Conservation (phyloP, 78 protist genomes). For the Dictyostelium firmibasis region DNA sequence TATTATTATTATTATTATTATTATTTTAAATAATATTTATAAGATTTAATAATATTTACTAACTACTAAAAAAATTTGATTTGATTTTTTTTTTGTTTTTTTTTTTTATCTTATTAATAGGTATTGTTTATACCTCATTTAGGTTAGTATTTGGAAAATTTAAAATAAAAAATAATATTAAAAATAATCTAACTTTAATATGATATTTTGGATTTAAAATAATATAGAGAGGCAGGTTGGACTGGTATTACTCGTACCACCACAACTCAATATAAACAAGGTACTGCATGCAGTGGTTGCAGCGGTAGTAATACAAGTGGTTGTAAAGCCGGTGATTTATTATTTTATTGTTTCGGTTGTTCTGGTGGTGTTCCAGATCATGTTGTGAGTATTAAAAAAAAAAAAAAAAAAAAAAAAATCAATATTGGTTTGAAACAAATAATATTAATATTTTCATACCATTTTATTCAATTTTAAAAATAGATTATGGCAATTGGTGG, state of each 20-base stretch:
- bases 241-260: constrained; percentile 46
- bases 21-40: no score
- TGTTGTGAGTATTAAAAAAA: neutral
- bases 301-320: neutral
- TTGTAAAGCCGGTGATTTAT: constrained; percentile 60
- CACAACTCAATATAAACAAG: constrained; percentile 44
- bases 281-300: constrained; percentile 38
- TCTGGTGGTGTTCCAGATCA: neutral
- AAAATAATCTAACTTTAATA: neutral
- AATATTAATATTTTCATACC: neutral
- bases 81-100: no score
- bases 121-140: constrained; percentile 54
- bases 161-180: no score
- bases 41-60: no score
- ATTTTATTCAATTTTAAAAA: neutral
- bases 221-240: constrained; percentile 55
- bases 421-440: neutral
- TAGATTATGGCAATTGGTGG: constrained; percentile 39
- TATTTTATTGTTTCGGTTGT: constrained; percentile 56
- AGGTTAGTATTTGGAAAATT: neutral
- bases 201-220: neutral
- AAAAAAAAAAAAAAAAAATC: neutral
- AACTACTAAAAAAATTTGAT: no score
- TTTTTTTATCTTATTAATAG: no score
- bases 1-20: no score